Percentiles rank a stretch among this genome's conserved stretches.
Conservation (phyloP, 148 eudicot species). For the Camellia lanceoleosa region DNA sequence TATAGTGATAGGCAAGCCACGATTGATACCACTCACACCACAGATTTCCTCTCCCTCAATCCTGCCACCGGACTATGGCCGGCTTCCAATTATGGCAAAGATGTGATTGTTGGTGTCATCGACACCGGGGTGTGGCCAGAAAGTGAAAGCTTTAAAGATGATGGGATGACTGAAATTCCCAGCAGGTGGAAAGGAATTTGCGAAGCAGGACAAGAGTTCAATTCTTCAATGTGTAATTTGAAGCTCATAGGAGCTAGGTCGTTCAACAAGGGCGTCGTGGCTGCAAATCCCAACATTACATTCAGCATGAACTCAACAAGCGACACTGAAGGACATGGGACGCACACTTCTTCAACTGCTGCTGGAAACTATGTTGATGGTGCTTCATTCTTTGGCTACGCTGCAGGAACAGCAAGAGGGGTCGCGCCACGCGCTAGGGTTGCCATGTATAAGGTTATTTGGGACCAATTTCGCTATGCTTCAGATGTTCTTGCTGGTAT, state of each 20-base stretch:
- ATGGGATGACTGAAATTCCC: slow-evolving; percentile 29
- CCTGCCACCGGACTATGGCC: slow-evolving; percentile 40
- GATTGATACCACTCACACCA: slow-evolving; percentile 32
- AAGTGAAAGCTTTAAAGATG: slow-evolving; percentile 36
- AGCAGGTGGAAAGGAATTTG: slow-evolving; percentile 41
- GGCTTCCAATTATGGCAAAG: slow-evolving; percentile 37
- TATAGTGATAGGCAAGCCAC: slow-evolving; percentile 22
- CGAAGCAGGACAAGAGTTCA: slow-evolving; percentile 30
- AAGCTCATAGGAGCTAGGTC: slow-evolving; percentile 46
- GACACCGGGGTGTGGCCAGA: slow-evolving; percentile 49
- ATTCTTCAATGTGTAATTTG: slow-evolving; percentile 33
- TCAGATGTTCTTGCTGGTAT: slow-evolving; percentile 32
- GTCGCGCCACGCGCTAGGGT: slow-evolving; percentile 34
- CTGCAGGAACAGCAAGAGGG: slow-evolving; percentile 32
- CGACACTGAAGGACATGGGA: slow-evolving; percentile 31
- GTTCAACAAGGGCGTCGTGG: slow-evolving; percentile 30
- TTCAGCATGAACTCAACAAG: slow-evolving; percentile 27
- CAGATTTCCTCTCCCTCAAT: slow-evolving; percentile 26
- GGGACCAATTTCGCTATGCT: slow-evolving; percentile 9
- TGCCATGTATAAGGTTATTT: slow-evolving; percentile 34
- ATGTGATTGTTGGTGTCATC: slow-evolving; percentile 38
- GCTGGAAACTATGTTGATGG: slow-evolving; percentile 30
- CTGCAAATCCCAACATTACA: slow-evolving; percentile 23
- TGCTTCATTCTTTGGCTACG: slow-evolving; percentile 30
- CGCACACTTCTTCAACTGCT: slow-evolving; percentile 30